These are phyloP conservation scores for Polymyxa betae DNA, from an alignment of 208 protist species.

Conservation along the genomic window DNA sequence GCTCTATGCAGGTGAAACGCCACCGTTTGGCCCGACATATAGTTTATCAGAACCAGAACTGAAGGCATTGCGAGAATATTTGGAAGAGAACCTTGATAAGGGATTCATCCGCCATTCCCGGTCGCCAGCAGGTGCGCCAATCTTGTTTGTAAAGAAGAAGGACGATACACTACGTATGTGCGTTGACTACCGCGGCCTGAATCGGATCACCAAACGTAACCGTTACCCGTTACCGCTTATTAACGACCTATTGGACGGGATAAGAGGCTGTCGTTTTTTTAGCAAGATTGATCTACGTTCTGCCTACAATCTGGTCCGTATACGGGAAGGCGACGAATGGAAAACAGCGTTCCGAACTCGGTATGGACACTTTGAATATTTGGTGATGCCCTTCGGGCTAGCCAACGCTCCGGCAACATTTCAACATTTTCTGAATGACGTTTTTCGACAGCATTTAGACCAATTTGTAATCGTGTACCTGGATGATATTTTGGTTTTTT, in stretches of 20 bases:
- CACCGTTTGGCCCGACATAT: too few relatives aligned
- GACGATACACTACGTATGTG: not conserved
- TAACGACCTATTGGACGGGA: too few relatives aligned
- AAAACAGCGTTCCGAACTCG: not conserved
- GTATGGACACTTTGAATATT: constrained; percentile 13
- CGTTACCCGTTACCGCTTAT: too few relatives aligned
- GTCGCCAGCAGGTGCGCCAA: too few relatives aligned
- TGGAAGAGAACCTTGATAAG: too few relatives aligned
- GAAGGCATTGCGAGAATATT: too few relatives aligned
- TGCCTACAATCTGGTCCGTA: not conserved
- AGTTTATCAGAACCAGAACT: too few relatives aligned
- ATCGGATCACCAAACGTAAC: too few relatives aligned
- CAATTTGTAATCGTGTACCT: constrained; percentile 25
- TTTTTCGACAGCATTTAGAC: not conserved
- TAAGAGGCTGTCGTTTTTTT: too few relatives aligned
- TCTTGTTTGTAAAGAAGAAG: too few relatives aligned
- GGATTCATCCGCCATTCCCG: too few relatives aligned
- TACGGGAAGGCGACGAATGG: not conserved
- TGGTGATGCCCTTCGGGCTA: constrained; percentile 22
- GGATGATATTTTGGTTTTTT: constrained; percentile 33
- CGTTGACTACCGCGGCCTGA: not conserved
- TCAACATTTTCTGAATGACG: constrained; percentile 6
- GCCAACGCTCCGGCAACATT: not conserved
- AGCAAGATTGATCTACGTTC: constrained; percentile 27
- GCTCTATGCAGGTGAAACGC: too few relatives aligned